Evolutionary conservation across 768 basidiomycete species (phyloP).

Genomic region (Cytidiella melzeri): DNA sequence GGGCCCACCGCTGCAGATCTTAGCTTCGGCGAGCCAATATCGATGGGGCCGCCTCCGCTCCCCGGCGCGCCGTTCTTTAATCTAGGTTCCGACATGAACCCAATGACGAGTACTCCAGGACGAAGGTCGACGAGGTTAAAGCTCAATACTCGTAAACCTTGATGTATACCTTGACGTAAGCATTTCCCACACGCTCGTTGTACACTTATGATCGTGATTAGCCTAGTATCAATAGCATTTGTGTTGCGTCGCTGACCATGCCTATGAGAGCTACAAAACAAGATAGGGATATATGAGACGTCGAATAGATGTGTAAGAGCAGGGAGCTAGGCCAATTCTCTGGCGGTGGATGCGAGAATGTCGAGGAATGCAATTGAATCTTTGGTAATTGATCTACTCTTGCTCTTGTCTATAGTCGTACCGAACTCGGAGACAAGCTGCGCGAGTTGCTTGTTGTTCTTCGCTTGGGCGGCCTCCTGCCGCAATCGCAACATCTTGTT

Average conservation of each 20-base stretch:
- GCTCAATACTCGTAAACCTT: not conserved
- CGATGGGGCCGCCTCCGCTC: not conserved
- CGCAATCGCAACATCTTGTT: constrained; percentile 54
- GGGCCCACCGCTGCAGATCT: not conserved
- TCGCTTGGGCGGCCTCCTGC: constrained; percentile 44
- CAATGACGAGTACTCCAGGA: not conserved
- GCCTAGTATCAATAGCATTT: too few species aligned
- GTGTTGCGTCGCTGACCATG: too few species aligned
- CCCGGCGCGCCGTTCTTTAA: not conserved
- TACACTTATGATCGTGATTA: too few species aligned
- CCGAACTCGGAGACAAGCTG: constrained; percentile 66
- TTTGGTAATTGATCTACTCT: constrained; percentile 70
- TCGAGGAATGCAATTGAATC: constrained; percentile 68
- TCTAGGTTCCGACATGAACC: not conserved
- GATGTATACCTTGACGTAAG: too few species aligned
- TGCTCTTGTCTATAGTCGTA: constrained; percentile 59
- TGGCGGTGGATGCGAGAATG: constrained; percentile 34
- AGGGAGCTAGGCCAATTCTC: not conserved
- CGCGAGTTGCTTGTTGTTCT: constrained; percentile 52
- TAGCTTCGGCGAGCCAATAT: not conserved
- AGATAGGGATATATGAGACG: not conserved
- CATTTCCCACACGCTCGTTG: too few species aligned
- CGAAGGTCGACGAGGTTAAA: not conserved
- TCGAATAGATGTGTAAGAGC: not conserved
- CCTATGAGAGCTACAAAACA: not conserved